Evolutionary conservation across 108 stramenopile genomes (phyloP).

Genomic region (Schizochytrium sp.): DNA sequence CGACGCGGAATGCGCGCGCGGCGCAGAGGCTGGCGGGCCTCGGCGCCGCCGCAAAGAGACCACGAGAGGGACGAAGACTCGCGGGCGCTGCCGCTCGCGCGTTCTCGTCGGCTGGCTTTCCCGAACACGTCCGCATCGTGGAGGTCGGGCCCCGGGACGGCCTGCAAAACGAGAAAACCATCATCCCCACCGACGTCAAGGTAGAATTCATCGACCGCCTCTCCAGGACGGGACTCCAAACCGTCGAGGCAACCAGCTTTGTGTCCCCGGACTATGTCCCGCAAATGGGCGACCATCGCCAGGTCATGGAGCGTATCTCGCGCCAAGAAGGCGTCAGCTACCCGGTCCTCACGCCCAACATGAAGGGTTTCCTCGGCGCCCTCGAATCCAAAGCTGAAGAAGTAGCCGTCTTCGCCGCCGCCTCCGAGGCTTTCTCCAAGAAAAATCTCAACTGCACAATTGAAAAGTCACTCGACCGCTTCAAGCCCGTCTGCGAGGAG

Average conservation of each 20-base stretch:
- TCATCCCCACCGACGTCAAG: constrained; percentile 52
- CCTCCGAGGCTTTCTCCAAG: constrained; percentile 67
- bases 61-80: too few species aligned
- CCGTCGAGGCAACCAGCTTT: constrained; percentile 68
- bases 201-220: constrained; percentile 49
- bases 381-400: constrained; percentile 44
- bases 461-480: constrained; percentile 66
- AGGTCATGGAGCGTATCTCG: constrained; percentile 48
- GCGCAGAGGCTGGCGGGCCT: too few species aligned
- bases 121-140: background rate
- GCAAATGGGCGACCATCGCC: constrained; percentile 59
- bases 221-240: constrained; percentile 50
- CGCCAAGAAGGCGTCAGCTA: constrained; percentile 25
- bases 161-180: constrained; percentile 37
- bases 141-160: constrained; percentile 61
- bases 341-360: constrained; percentile 63
- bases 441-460: constrained; percentile 75
- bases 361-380: constrained; percentile 56
- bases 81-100: too few species aligned
- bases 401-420: constrained; percentile 74
- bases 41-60: too few species aligned
- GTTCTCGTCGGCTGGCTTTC: background rate
- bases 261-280: constrained; percentile 85
- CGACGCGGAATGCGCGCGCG: too few species aligned
- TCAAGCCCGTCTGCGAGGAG: constrained; percentile 44